phyloP scores from a whole-genome alignment of 2,329 filamentous ascomycete species.

The Neonectria punicea region DNA sequence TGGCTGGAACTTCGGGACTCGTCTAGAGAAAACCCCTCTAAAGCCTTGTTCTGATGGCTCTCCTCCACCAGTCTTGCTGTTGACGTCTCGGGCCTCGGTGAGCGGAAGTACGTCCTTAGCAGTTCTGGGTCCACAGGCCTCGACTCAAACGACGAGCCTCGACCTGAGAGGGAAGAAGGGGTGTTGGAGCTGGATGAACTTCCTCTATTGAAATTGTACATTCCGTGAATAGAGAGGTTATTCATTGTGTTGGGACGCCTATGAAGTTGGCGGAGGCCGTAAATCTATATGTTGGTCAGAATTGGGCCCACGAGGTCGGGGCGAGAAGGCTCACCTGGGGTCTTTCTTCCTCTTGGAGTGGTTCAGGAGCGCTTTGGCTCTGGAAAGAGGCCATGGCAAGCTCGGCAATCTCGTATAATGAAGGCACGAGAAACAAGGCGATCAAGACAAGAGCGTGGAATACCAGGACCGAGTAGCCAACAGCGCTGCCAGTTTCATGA shows the following conservation, averaged over 20 bases:
- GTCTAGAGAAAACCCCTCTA: slow-evolving; percentile 10
- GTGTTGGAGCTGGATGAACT: slow-evolving; percentile 13
- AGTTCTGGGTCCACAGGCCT: slow-evolving; percentile 18
- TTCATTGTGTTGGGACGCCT: slow-evolving; percentile 38
- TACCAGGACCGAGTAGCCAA: slow-evolving; percentile 74
- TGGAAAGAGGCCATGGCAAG: slow-evolving; percentile 3
- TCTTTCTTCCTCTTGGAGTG: slow-evolving; percentile 5
- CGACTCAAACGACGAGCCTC: slow-evolving; percentile 17
- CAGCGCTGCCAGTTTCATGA: slow-evolving; percentile 70
- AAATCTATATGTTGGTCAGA: slow-evolving; percentile 63
- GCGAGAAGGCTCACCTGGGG: slow-evolving; percentile 28
- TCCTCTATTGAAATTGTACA: slow-evolving; percentile 10
- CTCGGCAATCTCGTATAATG: slow-evolving; percentile 16
- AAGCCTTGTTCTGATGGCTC: slow-evolving; percentile 7
- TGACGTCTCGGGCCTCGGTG: slow-evolving; percentile 26
- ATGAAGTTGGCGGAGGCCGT: slow-evolving; percentile 43
- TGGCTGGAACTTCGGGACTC: slow-evolving; percentile 6
- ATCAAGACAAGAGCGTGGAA: slow-evolving; percentile 68
- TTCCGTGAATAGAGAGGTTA: slow-evolving; percentile 22
- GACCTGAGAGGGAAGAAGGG: slow-evolving; percentile 2
- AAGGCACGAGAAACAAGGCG: slow-evolving; percentile 34
- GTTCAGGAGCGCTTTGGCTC: neutral
- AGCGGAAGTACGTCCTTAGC: slow-evolving; percentile 37
- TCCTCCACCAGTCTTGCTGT: slow-evolving; percentile 6
- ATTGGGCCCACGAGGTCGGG: slow-evolving; percentile 57